Evolutionary conservation across 2,329 filamentous ascomycete genomes (phyloP), one percentile per base, ranked within the genome.

Genomic region (Balansia obtecta): DNA sequence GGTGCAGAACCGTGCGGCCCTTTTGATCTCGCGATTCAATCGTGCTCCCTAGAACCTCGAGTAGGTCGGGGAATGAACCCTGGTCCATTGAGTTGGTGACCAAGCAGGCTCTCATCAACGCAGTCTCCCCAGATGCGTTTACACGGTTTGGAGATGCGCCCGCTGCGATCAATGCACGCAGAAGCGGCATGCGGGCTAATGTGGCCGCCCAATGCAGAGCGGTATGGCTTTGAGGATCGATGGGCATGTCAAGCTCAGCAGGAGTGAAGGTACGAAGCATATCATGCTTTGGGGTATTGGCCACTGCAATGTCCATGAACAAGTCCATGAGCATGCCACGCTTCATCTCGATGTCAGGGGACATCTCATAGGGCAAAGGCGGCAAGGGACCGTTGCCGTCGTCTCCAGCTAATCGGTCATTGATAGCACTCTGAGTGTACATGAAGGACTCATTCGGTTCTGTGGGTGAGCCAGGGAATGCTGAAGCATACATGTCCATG

Each of bases 191-290:
- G 15, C 91, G 85, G 2, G 89, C 89, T 45, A 98, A 74, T 4
- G 93, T 96, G 5, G 93, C 89, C 2, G 93, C 93, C 93, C 93
- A 98, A 62, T 97, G 91, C 40, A 98, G 73, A 2, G 90, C 90
- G 16, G 89, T 97, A 61, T 97, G 88, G 37, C 83, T 83, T 52
- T 88, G 88, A 27, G 84, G 78, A 61, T 98, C 93, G 51, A 98
- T 88, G 1, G 93, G 91, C 64, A 93, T 85, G 61, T 98, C 93
- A 20, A 97, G 77, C 57, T 98, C 91, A 39, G 83, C 72, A 0
- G 87, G 81, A 1, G 82, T 85, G 50, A 96, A 75, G 10, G 82
- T 82, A 45, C 82, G 75, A 39, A 98, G 79, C 39, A 86, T 85
- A 11, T 89, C 85, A 59, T 91, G 85, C 50, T 84, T 82, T 1